Conservation (phyloP, 2,329 filamentous ascomycete species). For the Penicillium psychrosexuale region DNA sequence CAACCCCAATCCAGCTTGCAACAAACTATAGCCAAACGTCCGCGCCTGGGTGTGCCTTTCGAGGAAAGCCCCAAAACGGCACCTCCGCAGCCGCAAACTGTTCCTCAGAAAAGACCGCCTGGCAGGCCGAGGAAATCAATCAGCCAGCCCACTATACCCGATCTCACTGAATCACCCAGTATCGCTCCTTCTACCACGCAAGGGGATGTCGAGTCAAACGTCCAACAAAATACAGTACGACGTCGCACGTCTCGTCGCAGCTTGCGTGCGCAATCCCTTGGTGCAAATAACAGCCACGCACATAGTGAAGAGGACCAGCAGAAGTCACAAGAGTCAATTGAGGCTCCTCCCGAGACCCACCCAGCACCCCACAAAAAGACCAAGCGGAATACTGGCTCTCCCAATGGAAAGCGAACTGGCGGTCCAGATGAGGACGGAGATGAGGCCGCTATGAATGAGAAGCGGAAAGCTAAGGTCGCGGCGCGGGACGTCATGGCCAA, state of each 20-base stretch:
- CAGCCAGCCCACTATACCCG: slow-evolving; percentile 15
- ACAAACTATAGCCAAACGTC: slow-evolving; percentile 30
- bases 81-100: slow-evolving; percentile 1
- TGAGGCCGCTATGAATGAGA: slow-evolving; percentile 19
- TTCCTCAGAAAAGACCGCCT: slow-evolving; percentile 13
- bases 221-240: not conserved
- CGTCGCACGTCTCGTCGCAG: slow-evolving; percentile 18
- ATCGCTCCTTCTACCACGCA: slow-evolving; percentile 10
- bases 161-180: slow-evolving; percentile 12
- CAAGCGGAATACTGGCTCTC: not conserved
- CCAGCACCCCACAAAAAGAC: slow-evolving; percentile 6
- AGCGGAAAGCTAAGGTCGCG: slow-evolving; percentile 34
- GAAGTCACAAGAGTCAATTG: not conserved
- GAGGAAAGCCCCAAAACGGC: not conserved
- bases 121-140: slow-evolving; percentile 33
- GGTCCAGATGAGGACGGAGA: slow-evolving; percentile 5
- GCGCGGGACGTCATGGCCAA: slow-evolving; percentile 35
- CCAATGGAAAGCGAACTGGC: not conserved
- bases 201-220: not conserved
- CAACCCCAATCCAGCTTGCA: not conserved
- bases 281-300: not conserved
- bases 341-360: not conserved
- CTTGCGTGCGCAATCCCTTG: slow-evolving; percentile 10
- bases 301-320: not conserved
- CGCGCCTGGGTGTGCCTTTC: slow-evolving; percentile 23